Conservation (phyloP, 805 yeast species). For the Wickerhamomyces subpelliculosus region DNA sequence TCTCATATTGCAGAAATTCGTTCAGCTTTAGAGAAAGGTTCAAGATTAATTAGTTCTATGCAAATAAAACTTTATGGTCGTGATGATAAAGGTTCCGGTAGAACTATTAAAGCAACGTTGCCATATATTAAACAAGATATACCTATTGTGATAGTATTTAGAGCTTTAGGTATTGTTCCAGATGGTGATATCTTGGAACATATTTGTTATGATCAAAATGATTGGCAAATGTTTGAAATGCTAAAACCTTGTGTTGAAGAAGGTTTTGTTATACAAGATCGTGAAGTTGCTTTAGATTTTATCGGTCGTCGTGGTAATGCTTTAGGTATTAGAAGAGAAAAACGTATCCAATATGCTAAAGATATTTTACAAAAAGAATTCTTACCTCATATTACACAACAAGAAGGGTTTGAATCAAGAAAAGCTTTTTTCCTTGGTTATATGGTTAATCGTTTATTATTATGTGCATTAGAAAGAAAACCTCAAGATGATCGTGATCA, state of each 20-base stretch:
- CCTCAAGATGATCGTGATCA: slow-evolving; percentile 99
- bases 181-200: slow-evolving; percentile 99
- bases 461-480: slow-evolving; percentile 94
- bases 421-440: slow-evolving; percentile 97
- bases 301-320: slow-evolving; percentile 99
- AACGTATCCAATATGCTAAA: slow-evolving; percentile 96
- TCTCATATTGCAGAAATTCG: slow-evolving; percentile 95
- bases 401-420: slow-evolving; percentile 93
- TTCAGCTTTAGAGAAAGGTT: slow-evolving; percentile 95
- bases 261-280: slow-evolving; percentile 96
- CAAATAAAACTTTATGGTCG: slow-evolving; percentile 89
- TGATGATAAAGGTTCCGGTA: slow-evolving; percentile 65
- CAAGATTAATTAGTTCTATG: slow-evolving; percentile 87
- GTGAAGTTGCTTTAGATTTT: slow-evolving; percentile 95
- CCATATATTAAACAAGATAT: slow-evolving; percentile 96
- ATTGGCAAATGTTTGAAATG: slow-evolving; percentile 99
- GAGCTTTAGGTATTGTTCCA: slow-evolving; percentile 97
- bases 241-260: slow-evolving; percentile 98
- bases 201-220: slow-evolving; percentile 94
- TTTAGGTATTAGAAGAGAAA: slow-evolving; percentile 91
- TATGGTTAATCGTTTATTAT: slow-evolving; percentile 90
- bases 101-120: slow-evolving; percentile 90
- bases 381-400: slow-evolving; percentile 94
- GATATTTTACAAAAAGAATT: slow-evolving; percentile 95
- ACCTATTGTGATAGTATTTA: slow-evolving; percentile 92